Evolutionary conservation across 345 rosid genomes (phyloP), one percentile per base, ranked within the genome.

Genomic region (Melaleuca alternifolia): DNA sequence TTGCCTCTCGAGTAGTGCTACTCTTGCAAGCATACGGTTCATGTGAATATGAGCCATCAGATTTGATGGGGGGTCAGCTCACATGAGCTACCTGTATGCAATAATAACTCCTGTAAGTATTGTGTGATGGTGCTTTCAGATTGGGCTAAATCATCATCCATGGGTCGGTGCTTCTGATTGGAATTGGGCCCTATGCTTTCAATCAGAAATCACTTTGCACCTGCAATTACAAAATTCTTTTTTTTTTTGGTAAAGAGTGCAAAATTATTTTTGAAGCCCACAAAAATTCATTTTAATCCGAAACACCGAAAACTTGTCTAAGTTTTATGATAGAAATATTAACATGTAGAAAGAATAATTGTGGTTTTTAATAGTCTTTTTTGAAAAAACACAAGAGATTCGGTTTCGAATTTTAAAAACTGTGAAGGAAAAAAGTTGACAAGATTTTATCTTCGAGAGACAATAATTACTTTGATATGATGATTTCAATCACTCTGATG

Each of bases 41-140:
- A 59, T 11, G 2, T 59, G 71, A 30, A 59, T n/a, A 1, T 59
- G 71, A 30, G 71, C 8, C 0, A 2, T 0, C n/a, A 59, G 10
- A n/a, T 59, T n/a, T n/a, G 33, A 59, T 6, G 71, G 71, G 41
- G 53, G 37, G 12, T 33, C 65, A 59, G 33, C 4, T 59, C 71
- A n/a, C 33, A 59, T n/a, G 71, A 59, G 71, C 7, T 59, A 5
- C 33, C n/a, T 59, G 33, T 59, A 2, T 59, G 71, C 71, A 59
- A 11, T 59, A 12, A n/a, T n/a, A n/a, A 59, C 71, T 59, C 65
- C 71, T n/a, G 33, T 6, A 59, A 59, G 71, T 6, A 13, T n/a
- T 2, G 71, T 59, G 71, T 0, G 71, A n/a, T 3, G 37, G 37
- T 59, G 37, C 71, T 59, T 59, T n/a, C 18, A 59, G 6, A 14